Conservation (phyloP, 768 basidiomycete genomes). For the Termitomyces bulborhizus region DNA sequence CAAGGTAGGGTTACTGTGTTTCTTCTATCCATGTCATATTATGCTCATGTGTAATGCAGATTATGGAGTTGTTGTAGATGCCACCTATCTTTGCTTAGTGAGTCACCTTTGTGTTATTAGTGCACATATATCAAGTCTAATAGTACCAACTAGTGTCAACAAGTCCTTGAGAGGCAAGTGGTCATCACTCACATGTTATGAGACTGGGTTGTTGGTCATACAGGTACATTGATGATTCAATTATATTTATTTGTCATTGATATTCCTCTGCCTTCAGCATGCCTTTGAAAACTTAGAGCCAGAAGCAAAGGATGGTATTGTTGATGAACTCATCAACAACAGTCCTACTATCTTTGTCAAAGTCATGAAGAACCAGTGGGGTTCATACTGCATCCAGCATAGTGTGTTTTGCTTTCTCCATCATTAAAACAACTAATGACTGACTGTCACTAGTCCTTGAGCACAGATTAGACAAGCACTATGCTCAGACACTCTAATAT, state of each 20-base stretch:
- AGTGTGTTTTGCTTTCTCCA: constrained; percentile 27
- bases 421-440: background rate
- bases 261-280: background rate
- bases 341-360: constrained; percentile 36
- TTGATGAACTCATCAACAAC: constrained; percentile 76
- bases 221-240: constrained; percentile 28
- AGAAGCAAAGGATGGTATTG: constrained; percentile 77
- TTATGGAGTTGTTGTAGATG: constrained; percentile 56
- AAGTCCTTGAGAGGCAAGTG: constrained; percentile 83
- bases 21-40: too few relatives aligned
- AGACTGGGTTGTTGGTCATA: constrained; percentile 84
- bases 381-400: constrained; percentile 54
- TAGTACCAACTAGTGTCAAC: constrained; percentile 36
- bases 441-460: constrained; percentile 48
- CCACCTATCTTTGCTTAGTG: constrained; percentile 84
- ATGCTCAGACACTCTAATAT: constrained; percentile 71
- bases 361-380: constrained; percentile 85
- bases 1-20: too few relatives aligned
- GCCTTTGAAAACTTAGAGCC: constrained; percentile 16
- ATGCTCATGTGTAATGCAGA: too few relatives aligned
- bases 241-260: background rate
- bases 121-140: background rate
- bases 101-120: constrained; percentile 18
- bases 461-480: constrained; percentile 74
- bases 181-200: constrained; percentile 85